Evolutionary conservation across 169 alveolate species (phyloP), one percentile per base, ranked within the genome.

Genomic region (Theileria equi): DNA sequence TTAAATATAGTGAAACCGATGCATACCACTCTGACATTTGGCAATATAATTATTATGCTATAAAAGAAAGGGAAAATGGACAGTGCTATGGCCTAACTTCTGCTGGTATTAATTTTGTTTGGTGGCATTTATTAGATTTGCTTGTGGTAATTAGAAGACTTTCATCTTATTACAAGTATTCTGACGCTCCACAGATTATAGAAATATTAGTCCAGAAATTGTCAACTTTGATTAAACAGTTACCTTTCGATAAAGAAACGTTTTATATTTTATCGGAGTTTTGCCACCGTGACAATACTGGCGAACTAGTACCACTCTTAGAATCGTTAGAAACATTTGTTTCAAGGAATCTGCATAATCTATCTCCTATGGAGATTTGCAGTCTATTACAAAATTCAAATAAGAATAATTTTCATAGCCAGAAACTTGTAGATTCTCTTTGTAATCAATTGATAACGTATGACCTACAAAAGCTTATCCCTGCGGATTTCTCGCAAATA

Each of bases 401-500:
- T 21, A 74, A 74, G 65, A 58, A 67, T 17, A 43, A 52, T 16
- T 38, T 63, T 32, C 73, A 74, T 43, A 65, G 80, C 78, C 84
- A 74, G 58, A 70, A 74, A 31, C 19, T 74, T 8, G 67, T 74
- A 23, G 73, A 74, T 26, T 64, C 73, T 5, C 29, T 74, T 50
- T 54, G 63, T 5, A 34, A 60, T 34, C 63, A 74, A 41, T 47
- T 74, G 16, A 35, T 64, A 34, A 29, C 29, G 1, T 52, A 49
- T 35, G 61, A 74, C 6, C 40, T 55, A 6, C 52, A 64, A 13
- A 62, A 64, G 6, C 7, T 63, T 34, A 58, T 44, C 34, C 32
- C 57, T n/a, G 54, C 73, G 31, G 50, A 72, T 1, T 34, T 74
- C 26, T 62, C 84, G 11, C 25, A 58, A 49, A 32, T 50, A 3